Conservation (phyloP, 768 basidiomycete genomes). For the Lentinula detonsa region DNA sequence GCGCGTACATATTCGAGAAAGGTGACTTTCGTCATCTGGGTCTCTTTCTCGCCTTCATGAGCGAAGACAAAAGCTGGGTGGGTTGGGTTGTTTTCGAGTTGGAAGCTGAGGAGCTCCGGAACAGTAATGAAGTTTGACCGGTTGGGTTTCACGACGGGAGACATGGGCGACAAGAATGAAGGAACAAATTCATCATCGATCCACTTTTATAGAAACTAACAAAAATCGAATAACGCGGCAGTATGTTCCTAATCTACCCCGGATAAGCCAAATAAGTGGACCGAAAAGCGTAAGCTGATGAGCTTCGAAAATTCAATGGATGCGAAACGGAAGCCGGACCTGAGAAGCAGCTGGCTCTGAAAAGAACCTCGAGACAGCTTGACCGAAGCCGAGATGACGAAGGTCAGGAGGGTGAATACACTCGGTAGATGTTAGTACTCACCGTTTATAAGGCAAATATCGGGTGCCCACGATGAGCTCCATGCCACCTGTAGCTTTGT, state of each 20-base stretch:
- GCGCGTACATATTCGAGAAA: constrained; percentile 22
- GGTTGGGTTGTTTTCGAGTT: constrained; percentile 17
- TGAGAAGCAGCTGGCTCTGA: constrained; percentile 5
- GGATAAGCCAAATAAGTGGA: not conserved
- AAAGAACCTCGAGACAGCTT: not conserved
- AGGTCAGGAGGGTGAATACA: not conserved
- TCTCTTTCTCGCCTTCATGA: not conserved
- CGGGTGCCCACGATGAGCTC: not conserved
- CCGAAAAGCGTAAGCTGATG: not conserved
- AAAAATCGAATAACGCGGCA: no score
- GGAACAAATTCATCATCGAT: no score
- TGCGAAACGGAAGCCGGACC: not conserved
- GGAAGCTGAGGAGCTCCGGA: constrained; percentile 16
- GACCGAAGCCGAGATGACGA: not conserved
- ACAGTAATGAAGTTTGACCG: constrained; percentile 15
- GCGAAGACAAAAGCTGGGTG: constrained; percentile 16
- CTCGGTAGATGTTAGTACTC: not conserved
- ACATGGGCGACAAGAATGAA: not conserved
- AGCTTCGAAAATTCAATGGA: not conserved
- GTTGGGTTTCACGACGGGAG: constrained; percentile 5
- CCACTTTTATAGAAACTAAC: no score
- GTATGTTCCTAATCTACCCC: not conserved
- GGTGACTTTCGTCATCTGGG: constrained; percentile 13
- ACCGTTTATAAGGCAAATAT: not conserved
- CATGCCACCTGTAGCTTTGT: not conserved